phyloP scores from a whole-genome alignment of 345 rosid species.

The Eucalyptus pauciflora region DNA sequence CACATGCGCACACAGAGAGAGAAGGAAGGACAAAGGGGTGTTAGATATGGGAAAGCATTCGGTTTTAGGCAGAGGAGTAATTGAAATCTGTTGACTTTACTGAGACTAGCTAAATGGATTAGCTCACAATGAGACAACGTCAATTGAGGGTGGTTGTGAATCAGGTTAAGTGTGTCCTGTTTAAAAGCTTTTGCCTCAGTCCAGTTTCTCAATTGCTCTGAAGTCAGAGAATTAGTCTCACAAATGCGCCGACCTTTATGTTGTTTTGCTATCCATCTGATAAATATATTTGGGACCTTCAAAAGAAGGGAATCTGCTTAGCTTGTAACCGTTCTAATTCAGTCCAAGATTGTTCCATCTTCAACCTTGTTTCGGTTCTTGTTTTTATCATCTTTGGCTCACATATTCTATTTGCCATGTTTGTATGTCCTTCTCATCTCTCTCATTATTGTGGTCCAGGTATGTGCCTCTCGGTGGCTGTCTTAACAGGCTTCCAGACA shows the following conservation, averaged over 20 bases:
- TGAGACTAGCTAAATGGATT: not conserved
- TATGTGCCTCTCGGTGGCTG: conserved; percentile 57
- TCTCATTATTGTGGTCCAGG: conserved; percentile 17
- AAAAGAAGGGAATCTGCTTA: not conserved
- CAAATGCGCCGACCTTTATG: not conserved
- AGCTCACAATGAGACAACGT: not conserved
- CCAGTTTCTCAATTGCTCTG: not conserved
- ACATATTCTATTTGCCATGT: not conserved
- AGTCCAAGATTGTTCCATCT: not conserved
- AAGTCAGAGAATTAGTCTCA: not conserved
- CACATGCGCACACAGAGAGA: not conserved
- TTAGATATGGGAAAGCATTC: not conserved
- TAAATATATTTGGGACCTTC: not conserved
- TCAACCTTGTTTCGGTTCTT: not conserved
- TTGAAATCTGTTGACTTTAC: not conserved
- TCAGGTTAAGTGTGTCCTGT: not conserved
- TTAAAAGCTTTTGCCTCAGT: not conserved
- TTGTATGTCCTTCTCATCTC: not conserved
- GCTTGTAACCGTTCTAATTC: not conserved
- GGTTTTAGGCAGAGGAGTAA: not conserved
- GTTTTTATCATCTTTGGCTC: not conserved
- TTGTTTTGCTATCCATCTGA: not conserved
- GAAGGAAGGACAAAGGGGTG: not conserved
- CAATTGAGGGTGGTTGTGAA: not conserved
- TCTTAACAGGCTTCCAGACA: conserved; percentile 56